Percentiles rank a stretch among this genome's conserved stretches.
Conservation (phyloP, 2,329 filamentous ascomycete genomes). For the Sordariomycetes sp. region DNA sequence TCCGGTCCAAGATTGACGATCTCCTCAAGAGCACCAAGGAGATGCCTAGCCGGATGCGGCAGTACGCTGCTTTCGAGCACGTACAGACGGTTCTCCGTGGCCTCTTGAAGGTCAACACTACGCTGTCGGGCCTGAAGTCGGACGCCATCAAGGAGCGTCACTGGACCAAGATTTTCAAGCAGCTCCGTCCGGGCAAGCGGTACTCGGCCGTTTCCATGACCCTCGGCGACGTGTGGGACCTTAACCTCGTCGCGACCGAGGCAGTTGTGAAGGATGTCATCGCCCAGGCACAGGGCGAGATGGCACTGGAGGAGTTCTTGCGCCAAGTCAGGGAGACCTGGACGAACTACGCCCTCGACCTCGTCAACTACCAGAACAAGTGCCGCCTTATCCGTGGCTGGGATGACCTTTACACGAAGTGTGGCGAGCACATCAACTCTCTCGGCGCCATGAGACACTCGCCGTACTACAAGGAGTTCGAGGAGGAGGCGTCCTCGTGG, state of each 20-base stretch:
- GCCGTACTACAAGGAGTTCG: slow-evolving; percentile 98
- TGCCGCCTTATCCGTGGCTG: slow-evolving; percentile 94
- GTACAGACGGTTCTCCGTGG: slow-evolving; percentile 84
- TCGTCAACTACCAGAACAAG: slow-evolving; percentile 97
- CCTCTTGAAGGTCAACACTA: slow-evolving; percentile 78
- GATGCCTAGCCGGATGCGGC: slow-evolving; percentile 97
- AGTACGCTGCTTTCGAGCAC: slow-evolving; percentile 99
- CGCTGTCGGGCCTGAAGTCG: slow-evolving; percentile 84
- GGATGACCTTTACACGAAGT: slow-evolving; percentile 97
- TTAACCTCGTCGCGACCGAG: slow-evolving; percentile 81
- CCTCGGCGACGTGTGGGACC: slow-evolving; percentile 96
- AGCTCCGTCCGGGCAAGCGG: slow-evolving; percentile 79
- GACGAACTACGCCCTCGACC: slow-evolving; percentile 87
- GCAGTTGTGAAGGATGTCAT: slow-evolving; percentile 85
- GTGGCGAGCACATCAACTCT: slow-evolving; percentile 94
- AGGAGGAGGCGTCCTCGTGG: slow-evolving; percentile 92
- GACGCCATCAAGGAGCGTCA: slow-evolving; percentile 93
- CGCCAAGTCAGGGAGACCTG: slow-evolving; percentile 94
- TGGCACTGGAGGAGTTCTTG: slow-evolving; percentile 95
- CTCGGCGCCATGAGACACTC: slow-evolving; percentile 98
- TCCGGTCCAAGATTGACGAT: slow-evolving; percentile 76
- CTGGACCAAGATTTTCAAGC: slow-evolving; percentile 97
- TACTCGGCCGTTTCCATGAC: slow-evolving; percentile 93
- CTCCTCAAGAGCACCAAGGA: slow-evolving; percentile 97
- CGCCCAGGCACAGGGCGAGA: slow-evolving; percentile 89